Evolutionary conservation across 116 monocot species (phyloP), one percentile per base, ranked within the genome.

Genomic region (Posidonia oceanica): DNA sequence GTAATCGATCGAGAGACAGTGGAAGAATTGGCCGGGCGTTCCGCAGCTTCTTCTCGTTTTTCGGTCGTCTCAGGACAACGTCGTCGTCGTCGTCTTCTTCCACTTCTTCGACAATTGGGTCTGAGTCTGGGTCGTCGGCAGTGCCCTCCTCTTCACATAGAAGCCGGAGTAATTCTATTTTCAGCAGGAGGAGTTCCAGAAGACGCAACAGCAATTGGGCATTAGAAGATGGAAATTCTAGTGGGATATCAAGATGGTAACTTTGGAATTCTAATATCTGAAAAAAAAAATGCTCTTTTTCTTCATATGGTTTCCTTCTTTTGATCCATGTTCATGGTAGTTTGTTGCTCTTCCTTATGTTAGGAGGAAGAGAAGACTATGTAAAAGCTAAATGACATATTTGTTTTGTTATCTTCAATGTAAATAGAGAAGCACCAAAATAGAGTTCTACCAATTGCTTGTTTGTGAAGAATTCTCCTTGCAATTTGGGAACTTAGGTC

Each of bases 31-130:
- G 75, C 5, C 63, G 83, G 8, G 69, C 76, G 7, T 74, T 94
- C 39, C 76, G 87, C 3, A 83, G 74, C 71, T 39, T 94, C 54
- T 72, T 88, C 54, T 78, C 81, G 5, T 83, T 85, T 23, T 85
- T 91, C 14, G 63, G 91, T 18, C 81, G 77, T 21, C 38, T 66
- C 5, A 36, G 75, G 48, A 10, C 75, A 14, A 60, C 54, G 16
- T 76, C 81, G 14, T 78, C 87, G 14, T 52, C 61, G 20, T 76
- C 81, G 14, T 78, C 87, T 42, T 77, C 81, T 15, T 73, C 80
- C 38, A 68, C 81, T 13, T 59, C 73, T 5, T 66, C 76, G 2
- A 38, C 54, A 53, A 48, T 42, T 15, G 69, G 67, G 36, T 70
- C 75, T 7, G 77, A 74, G 3, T 68, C 76, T 3, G 68, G 15